These are phyloP conservation scores for Gossypium aridum DNA, from an alignment of 441 rosid species.

Conservation along the genomic window DNA sequence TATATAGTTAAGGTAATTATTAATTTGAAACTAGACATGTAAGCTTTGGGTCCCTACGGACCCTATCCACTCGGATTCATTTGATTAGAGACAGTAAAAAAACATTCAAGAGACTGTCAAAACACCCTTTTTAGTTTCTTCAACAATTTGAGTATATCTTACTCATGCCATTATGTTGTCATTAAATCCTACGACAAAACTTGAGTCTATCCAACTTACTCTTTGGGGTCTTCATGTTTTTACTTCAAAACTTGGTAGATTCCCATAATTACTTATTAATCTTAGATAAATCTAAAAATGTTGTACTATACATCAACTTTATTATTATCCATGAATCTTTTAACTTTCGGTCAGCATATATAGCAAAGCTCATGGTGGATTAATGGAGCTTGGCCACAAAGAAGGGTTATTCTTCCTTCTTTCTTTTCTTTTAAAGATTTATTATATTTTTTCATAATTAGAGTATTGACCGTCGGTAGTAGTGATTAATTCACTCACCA, in stretches of 20 bases:
- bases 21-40: too few relatives aligned
- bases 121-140: neutral
- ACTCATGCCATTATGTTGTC: slow-evolving; percentile 4
- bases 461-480: too few relatives aligned
- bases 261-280: neutral
- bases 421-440: too few relatives aligned
- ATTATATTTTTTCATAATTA: too few relatives aligned
- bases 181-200: slow-evolving; percentile 7
- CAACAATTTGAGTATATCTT: slow-evolving; percentile 7
- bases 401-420: neutral
- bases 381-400: neutral
- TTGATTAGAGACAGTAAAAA: neutral
- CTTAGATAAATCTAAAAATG: neutral
- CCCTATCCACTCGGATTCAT: neutral
- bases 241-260: neutral
- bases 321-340: neutral
- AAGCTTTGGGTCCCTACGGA: neutral
- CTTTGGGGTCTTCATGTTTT: neutral
- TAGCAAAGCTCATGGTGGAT: neutral
- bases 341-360: neutral
- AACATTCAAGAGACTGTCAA: neutral
- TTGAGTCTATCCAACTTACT: neutral
- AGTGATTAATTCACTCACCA: too few relatives aligned
- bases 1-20: too few relatives aligned
- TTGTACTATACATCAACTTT: neutral